A percentile compares a stretch with the other conserved stretches of the same genome.
Conservation (phyloP, 495 filamentous ascomycete species). For the Neurospora sp. region DNA sequence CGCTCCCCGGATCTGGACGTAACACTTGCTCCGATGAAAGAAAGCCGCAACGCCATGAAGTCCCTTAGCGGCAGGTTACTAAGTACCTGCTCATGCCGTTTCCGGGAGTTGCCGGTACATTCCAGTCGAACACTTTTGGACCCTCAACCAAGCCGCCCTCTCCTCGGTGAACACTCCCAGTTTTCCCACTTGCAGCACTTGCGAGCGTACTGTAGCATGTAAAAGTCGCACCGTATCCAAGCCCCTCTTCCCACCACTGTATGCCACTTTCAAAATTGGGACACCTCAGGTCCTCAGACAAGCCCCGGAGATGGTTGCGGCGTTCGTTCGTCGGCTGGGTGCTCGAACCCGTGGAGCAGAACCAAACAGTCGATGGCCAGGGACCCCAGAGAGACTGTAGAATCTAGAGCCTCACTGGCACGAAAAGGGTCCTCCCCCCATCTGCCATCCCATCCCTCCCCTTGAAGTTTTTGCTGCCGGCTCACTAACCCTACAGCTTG, state of each 20-base stretch:
- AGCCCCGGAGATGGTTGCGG: background rate
- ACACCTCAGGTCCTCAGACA: background rate
- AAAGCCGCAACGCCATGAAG: background rate
- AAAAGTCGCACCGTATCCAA: background rate
- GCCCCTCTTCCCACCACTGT: background rate
- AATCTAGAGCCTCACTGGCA: background rate
- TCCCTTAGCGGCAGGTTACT: background rate
- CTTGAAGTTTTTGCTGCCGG: background rate
- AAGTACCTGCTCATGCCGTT: background rate
- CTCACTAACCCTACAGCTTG: background rate
- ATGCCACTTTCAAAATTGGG: background rate
- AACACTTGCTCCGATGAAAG: background rate
- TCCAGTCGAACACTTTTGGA: background rate
- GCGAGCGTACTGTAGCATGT: background rate
- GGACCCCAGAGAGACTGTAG: background rate
- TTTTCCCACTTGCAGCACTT: background rate
- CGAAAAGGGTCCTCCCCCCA: background rate
- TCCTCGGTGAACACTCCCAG: background rate
- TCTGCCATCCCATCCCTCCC: background rate
- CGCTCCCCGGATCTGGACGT: background rate
- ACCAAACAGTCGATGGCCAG: background rate
- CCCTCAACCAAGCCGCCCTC: background rate
- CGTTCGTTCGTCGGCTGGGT: background rate
- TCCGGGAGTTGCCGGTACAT: conserved; percentile 3
- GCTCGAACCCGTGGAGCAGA: background rate